Percentiles rank a stretch among this genome's conserved stretches.
These are phyloP conservation scores for Withania somnifera DNA, from an alignment of 305 asterid genomes.

Conservation along the genomic window DNA sequence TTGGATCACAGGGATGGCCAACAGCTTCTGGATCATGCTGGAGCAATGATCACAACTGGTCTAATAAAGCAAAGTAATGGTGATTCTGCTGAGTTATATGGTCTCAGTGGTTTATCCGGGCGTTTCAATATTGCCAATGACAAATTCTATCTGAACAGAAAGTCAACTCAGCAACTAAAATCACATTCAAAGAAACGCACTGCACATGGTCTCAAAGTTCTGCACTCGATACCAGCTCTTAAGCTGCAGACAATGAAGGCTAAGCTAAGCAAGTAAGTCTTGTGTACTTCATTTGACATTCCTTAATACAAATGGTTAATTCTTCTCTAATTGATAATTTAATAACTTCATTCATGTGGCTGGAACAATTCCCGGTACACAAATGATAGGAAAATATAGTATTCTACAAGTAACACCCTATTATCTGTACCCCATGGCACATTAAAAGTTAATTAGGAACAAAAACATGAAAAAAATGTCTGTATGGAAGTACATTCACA, in stretches of 20 bases:
- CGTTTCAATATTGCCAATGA: conserved; percentile 92
- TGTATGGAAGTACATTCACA: background rate
- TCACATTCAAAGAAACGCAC: conserved; percentile 91
- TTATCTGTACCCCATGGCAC: background rate
- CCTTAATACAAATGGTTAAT: background rate
- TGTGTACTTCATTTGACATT: background rate
- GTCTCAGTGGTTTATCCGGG: conserved; percentile 50
- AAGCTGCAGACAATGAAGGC: conserved; percentile 95
- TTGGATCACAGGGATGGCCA: conserved; percentile 53
- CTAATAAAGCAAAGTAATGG: conserved; percentile 42
- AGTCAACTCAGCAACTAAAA: conserved; percentile 89
- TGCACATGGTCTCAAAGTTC: conserved; percentile 81
- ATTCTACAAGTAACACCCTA: background rate
- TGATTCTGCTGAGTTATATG: conserved; percentile 55
- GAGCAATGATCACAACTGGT: conserved; percentile 84
- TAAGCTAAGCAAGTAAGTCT: conserved; percentile 88
- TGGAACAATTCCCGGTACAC: background rate
- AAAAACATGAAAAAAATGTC: background rate
- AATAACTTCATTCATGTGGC: background rate
- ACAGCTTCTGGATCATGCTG: conserved; percentile 75
- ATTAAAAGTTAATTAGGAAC: background rate
- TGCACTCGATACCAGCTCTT: conserved; percentile 95
- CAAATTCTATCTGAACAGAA: conserved; percentile 80
- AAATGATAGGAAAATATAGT: background rate
- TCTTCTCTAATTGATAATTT: background rate